phyloP scores from a whole-genome alignment of 495 filamentous ascomycete genomes.

The Pyrenopolyporus hunteri region DNA sequence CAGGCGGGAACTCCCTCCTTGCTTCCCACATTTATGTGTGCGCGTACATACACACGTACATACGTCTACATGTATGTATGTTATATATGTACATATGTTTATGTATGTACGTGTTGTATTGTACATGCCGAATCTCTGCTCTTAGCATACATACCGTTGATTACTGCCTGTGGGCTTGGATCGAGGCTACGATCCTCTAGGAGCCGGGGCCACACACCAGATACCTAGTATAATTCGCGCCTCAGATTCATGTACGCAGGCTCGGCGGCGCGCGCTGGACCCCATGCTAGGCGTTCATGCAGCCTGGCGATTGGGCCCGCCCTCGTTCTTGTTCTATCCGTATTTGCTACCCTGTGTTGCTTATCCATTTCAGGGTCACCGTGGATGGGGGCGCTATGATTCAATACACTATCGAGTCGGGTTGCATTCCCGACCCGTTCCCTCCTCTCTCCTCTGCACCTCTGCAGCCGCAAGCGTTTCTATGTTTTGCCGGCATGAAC shows the following conservation, averaged over 20 bases:
- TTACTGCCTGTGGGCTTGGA: constrained; percentile 30
- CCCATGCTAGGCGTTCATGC: constrained; percentile 40
- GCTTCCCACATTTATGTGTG: constrained; percentile 17
- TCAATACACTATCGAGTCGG: constrained; percentile 41
- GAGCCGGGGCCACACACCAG: constrained; percentile 13
- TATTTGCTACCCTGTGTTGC: constrained; percentile 37
- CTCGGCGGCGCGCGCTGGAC: constrained; percentile 10
- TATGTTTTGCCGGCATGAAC: constrained; percentile 41
- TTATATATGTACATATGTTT: too few species aligned
- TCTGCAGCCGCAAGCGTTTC: constrained; percentile 41
- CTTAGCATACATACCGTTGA: constrained; percentile 15
- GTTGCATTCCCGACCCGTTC: constrained; percentile 41
- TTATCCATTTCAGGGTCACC: constrained; percentile 35
- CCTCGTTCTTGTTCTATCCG: constrained; percentile 32
- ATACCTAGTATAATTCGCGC: constrained; percentile 22
- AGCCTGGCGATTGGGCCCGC: constrained; percentile 37
- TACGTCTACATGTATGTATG: too few species aligned
- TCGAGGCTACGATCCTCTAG: constrained; percentile 34
- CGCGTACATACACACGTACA: not conserved
- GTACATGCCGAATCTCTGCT: constrained; percentile 32
- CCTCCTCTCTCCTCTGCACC: constrained; percentile 38
- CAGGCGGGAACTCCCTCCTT: constrained; percentile 36
- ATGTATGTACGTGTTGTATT: too few species aligned
- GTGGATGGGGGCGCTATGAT: constrained; percentile 31
- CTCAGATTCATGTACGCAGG: constrained; percentile 10